Evolutionary conservation across 2,329 filamentous ascomycete genomes (phyloP), one percentile per base, ranked within the genome.

Genomic region (Grosmannia huntii): DNA sequence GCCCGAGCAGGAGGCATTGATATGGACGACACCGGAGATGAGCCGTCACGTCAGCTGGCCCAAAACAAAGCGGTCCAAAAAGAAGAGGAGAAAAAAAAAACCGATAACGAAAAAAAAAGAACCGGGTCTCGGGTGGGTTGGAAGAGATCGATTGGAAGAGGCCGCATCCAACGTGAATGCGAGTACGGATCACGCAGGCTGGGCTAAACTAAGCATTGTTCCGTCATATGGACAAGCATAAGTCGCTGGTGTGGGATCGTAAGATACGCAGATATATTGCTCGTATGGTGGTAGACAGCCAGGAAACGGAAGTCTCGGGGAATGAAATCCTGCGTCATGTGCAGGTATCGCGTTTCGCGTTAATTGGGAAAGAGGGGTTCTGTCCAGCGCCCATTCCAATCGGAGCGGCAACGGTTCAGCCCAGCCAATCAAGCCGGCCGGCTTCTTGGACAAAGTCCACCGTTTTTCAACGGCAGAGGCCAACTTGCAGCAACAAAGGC

Each of bases 1-100:
- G 44, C 33, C 33, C 48, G 27, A 44, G 5, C 49, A 33, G 36
- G 27, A 54, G 57, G 59, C 57, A 59, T 59, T 57, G 51, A 60
- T 55, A 33, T 33, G 31, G 31, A 33, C 31, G 31, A 9, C 6
- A 31, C 14, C 25, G 49, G 23, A 51, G 27, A 51, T 51, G 49
- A 51, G 49, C 25, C 23, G 27, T 16, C 16, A 33, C 21, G 11
- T n/a, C 27, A 25, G 28, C 14, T 9, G 31, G 46, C 11, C 10
- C 5, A 49, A 23, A 49, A 49, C n/a, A 36, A 38, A 54, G 50
- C 28, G 11, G 31, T 33, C 31, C 31, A 33, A 33, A 10, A 33
- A 5, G 6, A 33, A 33, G 9, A 33, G 9, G 9, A 9, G 27
- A 9, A n/a, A 41, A 44, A 44, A 44, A 51, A 31, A 46, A 55